phyloP scores from a whole-genome alignment of 495 filamentous ascomycete species.

The Hypoxylon cercidicola region DNA sequence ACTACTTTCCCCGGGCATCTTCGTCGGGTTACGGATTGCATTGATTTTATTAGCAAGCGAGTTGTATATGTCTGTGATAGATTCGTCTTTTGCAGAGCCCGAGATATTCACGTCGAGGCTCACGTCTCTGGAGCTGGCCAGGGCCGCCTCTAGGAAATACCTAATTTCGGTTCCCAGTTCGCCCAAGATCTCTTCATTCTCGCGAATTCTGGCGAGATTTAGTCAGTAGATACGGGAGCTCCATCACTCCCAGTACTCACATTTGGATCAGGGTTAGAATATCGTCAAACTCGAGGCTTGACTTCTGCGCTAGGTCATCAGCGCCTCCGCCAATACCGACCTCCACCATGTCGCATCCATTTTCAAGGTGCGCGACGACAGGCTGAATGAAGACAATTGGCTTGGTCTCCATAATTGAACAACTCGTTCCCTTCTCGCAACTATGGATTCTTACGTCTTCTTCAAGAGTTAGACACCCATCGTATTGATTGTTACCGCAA shows the following conservation, averaged over 20 bases:
- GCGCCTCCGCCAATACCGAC: constrained; percentile 80
- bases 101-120: constrained; percentile 47
- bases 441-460: constrained; percentile 80
- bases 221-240: background rate
- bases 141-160: constrained; percentile 37
- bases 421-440: constrained; percentile 79
- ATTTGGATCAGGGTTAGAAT: constrained; percentile 59
- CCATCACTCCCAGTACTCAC: constrained; percentile 43
- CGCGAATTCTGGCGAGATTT: constrained; percentile 27
- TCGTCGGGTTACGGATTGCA: constrained; percentile 27
- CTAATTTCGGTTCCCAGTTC: constrained; percentile 42
- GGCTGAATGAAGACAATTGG: constrained; percentile 81
- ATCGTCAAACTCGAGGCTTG: constrained; percentile 61
- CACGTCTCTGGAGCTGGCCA: constrained; percentile 45
- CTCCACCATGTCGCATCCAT: constrained; percentile 74
- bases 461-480: constrained; percentile 76
- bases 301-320: constrained; percentile 74
- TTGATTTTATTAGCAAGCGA: constrained; percentile 46
- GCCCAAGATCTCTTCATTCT: constrained; percentile 32
- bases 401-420: constrained; percentile 62
- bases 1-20: background rate
- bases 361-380: constrained; percentile 67
- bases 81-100: constrained; percentile 37
- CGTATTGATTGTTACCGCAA: constrained; percentile 74
- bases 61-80: constrained; percentile 38